phyloP scores from a whole-genome alignment of 2,329 filamentous ascomycete species.

The Sclerotinia glacialis region DNA sequence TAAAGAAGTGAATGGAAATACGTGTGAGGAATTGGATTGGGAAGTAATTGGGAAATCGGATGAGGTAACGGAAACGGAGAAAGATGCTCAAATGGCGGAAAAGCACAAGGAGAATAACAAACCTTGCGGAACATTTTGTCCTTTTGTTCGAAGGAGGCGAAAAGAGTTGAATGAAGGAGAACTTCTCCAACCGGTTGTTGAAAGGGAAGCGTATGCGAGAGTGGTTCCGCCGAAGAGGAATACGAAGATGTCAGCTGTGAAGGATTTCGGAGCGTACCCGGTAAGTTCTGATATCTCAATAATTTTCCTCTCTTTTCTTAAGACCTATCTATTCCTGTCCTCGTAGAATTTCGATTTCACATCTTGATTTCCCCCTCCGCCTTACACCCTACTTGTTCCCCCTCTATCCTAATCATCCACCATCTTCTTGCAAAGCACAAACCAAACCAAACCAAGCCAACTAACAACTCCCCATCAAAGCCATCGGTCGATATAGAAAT shows the following conservation, averaged over 20 bases:
- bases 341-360: neutral
- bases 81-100: neutral
- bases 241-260: neutral
- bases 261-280: conserved; percentile 28
- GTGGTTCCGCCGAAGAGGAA: neutral
- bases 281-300: conserved; percentile 26
- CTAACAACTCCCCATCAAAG: conserved; percentile 26
- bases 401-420: too few relatives aligned
- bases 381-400: neutral
- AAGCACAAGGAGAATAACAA: neutral
- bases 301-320: neutral
- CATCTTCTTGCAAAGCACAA: too few relatives aligned
- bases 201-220: conserved; percentile 2
- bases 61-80: neutral
- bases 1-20: neutral
- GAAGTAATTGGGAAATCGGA: conserved; percentile 14
- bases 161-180: too few relatives aligned
- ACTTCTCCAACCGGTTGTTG: neutral
- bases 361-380: too few relatives aligned
- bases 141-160: neutral
- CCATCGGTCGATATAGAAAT: conserved; percentile 39
- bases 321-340: neutral
- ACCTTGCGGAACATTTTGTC: too few relatives aligned
- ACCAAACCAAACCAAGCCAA: neutral
- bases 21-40: conserved; percentile 22